A percentile compares a stretch with the other conserved stretches of the same genome.
phyloP scores from a whole-genome alignment of 306 rosid species.

The Corylus avellana region DNA sequence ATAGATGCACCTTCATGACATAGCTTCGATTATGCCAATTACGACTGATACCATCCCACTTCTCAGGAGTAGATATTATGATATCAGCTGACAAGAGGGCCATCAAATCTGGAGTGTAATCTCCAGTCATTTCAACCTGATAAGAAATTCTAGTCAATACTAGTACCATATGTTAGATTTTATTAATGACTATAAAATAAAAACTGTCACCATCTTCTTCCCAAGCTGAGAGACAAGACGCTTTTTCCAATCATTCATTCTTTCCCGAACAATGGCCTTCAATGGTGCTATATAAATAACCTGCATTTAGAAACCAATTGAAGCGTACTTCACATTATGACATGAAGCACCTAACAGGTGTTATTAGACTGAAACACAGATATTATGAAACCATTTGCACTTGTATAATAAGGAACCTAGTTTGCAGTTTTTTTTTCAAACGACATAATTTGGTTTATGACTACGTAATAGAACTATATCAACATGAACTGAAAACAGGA shows the following conservation, averaged over 20 bases:
- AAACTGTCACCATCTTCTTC: conserved; percentile 69
- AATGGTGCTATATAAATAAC: conserved; percentile 96
- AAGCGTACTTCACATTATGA: conserved; percentile 12
- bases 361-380: background rate
- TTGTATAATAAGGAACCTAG: background rate
- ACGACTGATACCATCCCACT: conserved; percentile 99
- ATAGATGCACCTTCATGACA: conserved; percentile 73
- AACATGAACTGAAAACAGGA: too few relatives aligned
- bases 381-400: background rate
- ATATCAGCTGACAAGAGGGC: conserved; percentile 92
- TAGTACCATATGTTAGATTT: conserved; percentile 15
- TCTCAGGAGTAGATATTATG: conserved; percentile 95
- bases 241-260: conserved; percentile 93
- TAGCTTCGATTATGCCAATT: conserved; percentile 97
- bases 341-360: conserved; percentile 20
- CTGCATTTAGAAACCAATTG: conserved; percentile 40
- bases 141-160: conserved; percentile 26
- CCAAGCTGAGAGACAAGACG: conserved; percentile 81
- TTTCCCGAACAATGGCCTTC: conserved; percentile 97
- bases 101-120: conserved; percentile 90
- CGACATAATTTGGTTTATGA: too few relatives aligned
- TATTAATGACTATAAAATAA: background rate
- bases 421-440: background rate
- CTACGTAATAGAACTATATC: too few relatives aligned
- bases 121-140: conserved; percentile 99